Conservation (phyloP, 2,329 filamentous ascomycete species). For the Epichloe coenophiala region DNA sequence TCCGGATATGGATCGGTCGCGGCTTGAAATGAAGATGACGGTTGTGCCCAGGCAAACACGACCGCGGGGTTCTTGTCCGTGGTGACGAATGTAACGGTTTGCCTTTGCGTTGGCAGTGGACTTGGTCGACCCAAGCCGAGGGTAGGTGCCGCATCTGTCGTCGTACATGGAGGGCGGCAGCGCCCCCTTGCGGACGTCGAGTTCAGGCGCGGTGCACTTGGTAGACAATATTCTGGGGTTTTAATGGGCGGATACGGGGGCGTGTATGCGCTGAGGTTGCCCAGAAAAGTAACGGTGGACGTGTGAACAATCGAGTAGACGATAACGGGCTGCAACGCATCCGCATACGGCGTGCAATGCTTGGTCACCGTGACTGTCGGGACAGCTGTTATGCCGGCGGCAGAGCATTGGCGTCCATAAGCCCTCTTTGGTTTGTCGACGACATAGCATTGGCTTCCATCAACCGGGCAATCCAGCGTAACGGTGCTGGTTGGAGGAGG, state of each 20-base stretch:
- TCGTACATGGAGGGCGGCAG: too few relatives aligned
- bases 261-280: constrained; percentile 31
- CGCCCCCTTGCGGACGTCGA: too few relatives aligned
- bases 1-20: constrained; percentile 2
- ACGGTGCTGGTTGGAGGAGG: background rate
- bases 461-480: constrained; percentile 2
- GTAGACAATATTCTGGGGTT: constrained; percentile 24
- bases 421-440: too few relatives aligned
- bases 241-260: constrained; percentile 29
- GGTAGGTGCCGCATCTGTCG: too few relatives aligned
- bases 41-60: constrained; percentile 24
- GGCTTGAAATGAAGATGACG: constrained; percentile 25
- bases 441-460: background rate
- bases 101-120: background rate
- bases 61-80: constrained; percentile 43
- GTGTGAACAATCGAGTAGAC: constrained; percentile 34
- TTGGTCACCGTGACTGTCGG: constrained; percentile 8
- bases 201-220: too few relatives aligned
- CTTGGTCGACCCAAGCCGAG: background rate
- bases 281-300: constrained; percentile 34
- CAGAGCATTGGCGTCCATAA: background rate
- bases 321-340: constrained; percentile 18
- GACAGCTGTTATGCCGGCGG: background rate
- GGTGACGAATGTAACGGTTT: constrained; percentile 29
- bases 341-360: constrained; percentile 20